Evolutionary conservation across 2,329 filamentous ascomycete species (phyloP).

Genomic region (Aspergillus ustus): DNA sequence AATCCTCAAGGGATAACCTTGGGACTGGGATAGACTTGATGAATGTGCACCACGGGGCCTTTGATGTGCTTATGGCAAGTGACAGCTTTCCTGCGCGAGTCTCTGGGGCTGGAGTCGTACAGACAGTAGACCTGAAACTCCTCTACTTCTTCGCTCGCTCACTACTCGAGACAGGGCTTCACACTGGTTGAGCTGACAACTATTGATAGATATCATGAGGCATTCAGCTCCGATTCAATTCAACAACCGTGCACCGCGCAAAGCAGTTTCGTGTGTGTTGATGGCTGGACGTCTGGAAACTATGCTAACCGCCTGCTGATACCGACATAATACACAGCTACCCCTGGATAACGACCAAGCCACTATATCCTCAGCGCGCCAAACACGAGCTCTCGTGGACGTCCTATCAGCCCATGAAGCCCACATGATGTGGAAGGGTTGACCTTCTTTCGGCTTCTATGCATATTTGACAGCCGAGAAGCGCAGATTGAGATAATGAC

Average conservation of each 20-base stretch:
- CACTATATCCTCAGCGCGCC: background rate
- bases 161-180: constrained; percentile 1
- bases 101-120: constrained; percentile 1
- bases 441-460: background rate
- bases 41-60: background rate
- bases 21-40: background rate
- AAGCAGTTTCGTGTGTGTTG: background rate
- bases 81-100: background rate
- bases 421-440: background rate
- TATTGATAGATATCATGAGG: background rate
- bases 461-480: background rate
- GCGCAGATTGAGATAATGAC: background rate
- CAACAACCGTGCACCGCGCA: background rate
- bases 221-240: too few species aligned
- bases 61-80: background rate
- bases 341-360: background rate
- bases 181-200: background rate
- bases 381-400: background rate
- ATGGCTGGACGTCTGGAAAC: background rate
- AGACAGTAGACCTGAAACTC: constrained; percentile 2
- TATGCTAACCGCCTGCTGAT: background rate
- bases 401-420: background rate
- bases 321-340: background rate
- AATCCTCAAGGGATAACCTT: background rate
- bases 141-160: background rate